Evolutionary conservation across 768 basidiomycete genomes (phyloP).

Genomic region (Epithele typhae): DNA sequence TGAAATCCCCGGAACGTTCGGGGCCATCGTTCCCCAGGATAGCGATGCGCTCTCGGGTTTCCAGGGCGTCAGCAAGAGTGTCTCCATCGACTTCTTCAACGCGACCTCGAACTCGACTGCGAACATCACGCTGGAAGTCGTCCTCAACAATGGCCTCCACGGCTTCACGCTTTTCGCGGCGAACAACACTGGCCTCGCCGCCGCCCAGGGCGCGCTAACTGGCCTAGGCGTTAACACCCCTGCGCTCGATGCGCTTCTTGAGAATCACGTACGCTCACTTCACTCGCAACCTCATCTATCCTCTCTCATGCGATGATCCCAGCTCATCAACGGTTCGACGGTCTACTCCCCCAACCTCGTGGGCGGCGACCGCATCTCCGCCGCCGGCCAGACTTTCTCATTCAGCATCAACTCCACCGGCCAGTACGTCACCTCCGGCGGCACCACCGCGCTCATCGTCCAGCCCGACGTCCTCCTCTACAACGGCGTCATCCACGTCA

Average conservation of each 20-base stretch:
- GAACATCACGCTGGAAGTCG: conserved; percentile 32
- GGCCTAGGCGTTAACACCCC: conserved; percentile 41
- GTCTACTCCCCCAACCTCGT: conserved; percentile 53
- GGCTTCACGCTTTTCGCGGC: conserved; percentile 73
- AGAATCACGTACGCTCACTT: conserved; percentile 52
- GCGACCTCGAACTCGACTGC: conserved; percentile 28
- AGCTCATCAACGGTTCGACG: conserved; percentile 67
- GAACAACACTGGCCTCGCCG: conserved; percentile 35
- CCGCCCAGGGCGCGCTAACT: conserved; percentile 21
- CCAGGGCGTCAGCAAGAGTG: conserved; percentile 23
- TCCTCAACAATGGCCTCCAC: conserved; percentile 30
- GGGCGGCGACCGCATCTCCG: conserved; percentile 39
- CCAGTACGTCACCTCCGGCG: conserved; percentile 45
- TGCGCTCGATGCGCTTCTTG: conserved; percentile 39
- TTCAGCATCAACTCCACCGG: conserved; percentile 56
- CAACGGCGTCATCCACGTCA: conserved; percentile 69
- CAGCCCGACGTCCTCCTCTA: conserved; percentile 53
- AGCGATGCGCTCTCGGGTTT: conserved; percentile 38
- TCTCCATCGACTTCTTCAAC: conserved; percentile 22
- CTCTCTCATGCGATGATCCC: neutral
- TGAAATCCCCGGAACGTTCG: conserved; percentile 45
- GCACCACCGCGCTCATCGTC: conserved; percentile 48
- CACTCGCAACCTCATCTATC: neutral
- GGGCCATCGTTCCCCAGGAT: conserved; percentile 35
- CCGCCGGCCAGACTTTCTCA: conserved; percentile 49